Evolutionary conservation across 176 grass and related monocot species (phyloP).

Genomic region (Triticum aestivum): DNA sequence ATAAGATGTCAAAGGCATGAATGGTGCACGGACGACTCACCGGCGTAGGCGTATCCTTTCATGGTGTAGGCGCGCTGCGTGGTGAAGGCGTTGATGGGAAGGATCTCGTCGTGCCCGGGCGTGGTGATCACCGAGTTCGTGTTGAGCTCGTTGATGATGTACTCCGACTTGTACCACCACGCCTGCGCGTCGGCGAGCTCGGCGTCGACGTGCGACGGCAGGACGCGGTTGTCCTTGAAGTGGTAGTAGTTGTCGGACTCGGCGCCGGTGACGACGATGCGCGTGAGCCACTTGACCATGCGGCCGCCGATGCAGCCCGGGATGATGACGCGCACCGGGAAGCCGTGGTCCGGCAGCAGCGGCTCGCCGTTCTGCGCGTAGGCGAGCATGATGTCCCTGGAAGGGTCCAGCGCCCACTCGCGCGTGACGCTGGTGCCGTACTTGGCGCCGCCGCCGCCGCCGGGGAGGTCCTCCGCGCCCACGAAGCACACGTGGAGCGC

Average conservation of each 20-base stretch:
- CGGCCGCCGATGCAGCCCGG: conserved; percentile 82
- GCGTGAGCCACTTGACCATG: conserved; percentile 95
- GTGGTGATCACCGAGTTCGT: conserved; percentile 94
- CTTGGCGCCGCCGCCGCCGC: conserved; percentile 58
- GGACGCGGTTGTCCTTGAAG: conserved; percentile 80
- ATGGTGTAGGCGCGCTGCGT: conserved; percentile 82
- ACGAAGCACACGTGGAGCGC: conserved; percentile 69
- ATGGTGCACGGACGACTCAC: conserved; percentile 29
- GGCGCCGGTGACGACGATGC: conserved; percentile 69
- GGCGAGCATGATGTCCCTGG: conserved; percentile 67
- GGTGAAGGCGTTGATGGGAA: conserved; percentile 82
- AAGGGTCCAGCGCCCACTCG: conserved; percentile 64
- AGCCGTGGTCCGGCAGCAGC: conserved; percentile 68
- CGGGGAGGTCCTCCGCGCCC: conserved; percentile 86
- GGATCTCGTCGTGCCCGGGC: conserved; percentile 91
- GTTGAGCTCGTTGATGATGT: conserved; percentile 97
- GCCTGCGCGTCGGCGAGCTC: conserved; percentile 89
- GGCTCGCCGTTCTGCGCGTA: conserved; percentile 89
- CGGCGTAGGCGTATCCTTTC: conserved; percentile 93
- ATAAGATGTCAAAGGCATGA: too few species aligned
- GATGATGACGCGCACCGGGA: conserved; percentile 69
- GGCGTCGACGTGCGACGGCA: conserved; percentile 74
- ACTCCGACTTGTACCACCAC: conserved; percentile 99
- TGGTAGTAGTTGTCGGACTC: conserved; percentile 87
- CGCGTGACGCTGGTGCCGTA: conserved; percentile 79